These are phyloP conservation scores for Penicillium psychrofluorescens DNA, from an alignment of 495 filamentous ascomycete species.

Conservation along the genomic window DNA sequence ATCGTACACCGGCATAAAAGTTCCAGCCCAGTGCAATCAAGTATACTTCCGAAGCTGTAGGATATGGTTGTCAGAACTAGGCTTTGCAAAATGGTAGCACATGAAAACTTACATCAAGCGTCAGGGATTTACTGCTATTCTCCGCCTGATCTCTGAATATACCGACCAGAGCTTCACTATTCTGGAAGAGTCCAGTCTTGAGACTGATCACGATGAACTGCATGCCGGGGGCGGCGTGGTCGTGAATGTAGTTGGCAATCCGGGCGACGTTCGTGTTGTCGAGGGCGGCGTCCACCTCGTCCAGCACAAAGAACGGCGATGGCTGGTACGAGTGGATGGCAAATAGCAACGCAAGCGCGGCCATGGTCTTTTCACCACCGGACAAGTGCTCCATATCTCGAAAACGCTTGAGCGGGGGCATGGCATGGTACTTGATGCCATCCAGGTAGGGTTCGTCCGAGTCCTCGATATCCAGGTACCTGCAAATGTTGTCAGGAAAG, in stretches of 20 bases:
- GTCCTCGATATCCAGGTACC: constrained; percentile 88
- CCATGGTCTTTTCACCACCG: constrained; percentile 98
- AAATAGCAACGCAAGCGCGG: constrained; percentile 88
- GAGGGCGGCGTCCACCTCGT: constrained; percentile 95
- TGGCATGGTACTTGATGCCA: constrained; percentile 96
- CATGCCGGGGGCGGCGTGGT: constrained; percentile 93
- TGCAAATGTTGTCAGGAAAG: constrained; percentile 10
- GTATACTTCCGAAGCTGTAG: constrained; percentile 41
- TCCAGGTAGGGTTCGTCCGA: constrained; percentile 84
- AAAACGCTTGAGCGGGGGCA: constrained; percentile 98
- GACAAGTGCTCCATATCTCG: constrained; percentile 98
- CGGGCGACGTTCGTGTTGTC: constrained; percentile 95
- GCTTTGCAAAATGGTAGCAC: not conserved
- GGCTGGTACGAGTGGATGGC: constrained; percentile 94
- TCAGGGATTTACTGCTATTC: constrained; percentile 82
- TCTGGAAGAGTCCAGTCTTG: constrained; percentile 90
- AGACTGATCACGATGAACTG: constrained; percentile 98
- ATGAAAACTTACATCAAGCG: constrained; percentile 75
- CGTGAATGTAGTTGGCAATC: constrained; percentile 89
- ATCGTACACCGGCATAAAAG: constrained; percentile 11
- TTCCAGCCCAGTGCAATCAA: constrained; percentile 9
- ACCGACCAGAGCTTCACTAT: constrained; percentile 87
- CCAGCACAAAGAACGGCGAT: constrained; percentile 92
- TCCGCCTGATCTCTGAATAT: constrained; percentile 91
- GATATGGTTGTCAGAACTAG: not conserved